Conservation (phyloP, 371 early-diverging fungal genomes). For the Mucor lusitanicus region DNA sequence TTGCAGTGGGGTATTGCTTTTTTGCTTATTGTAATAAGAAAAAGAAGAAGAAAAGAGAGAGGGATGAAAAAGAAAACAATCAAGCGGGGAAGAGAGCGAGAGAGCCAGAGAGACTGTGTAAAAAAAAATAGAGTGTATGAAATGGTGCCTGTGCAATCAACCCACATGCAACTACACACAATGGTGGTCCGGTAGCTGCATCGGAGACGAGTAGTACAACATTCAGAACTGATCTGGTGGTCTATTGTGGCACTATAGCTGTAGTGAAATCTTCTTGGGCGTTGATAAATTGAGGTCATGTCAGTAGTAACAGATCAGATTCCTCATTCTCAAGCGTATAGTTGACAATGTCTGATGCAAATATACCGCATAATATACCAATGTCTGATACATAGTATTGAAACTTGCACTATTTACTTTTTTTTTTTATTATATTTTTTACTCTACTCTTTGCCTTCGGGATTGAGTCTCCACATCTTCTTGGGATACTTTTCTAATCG, state of each 20-base stretch:
- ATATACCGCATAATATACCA: no score
- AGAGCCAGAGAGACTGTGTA: no score
- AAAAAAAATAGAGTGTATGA: neutral
- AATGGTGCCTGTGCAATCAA: neutral
- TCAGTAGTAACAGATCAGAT: neutral
- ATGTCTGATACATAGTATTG: neutral
- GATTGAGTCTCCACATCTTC: constrained; percentile 39
- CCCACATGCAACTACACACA: neutral
- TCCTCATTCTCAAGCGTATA: neutral
- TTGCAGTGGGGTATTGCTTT: neutral
- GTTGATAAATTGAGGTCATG: neutral
- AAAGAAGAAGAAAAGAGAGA: constrained; percentile 3
- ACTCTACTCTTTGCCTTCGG: constrained; percentile 4
- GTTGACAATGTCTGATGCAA: no score
- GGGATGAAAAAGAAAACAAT: constrained; percentile 6
- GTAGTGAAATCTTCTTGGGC: no score
- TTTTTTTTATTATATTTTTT: neutral
- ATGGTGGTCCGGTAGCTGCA: neutral
- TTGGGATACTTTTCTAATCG: constrained; percentile 65
- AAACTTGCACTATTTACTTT: neutral
- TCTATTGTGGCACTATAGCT: no score
- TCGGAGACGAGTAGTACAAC: neutral
- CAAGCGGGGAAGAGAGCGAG: neutral
- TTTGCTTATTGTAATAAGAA: neutral
- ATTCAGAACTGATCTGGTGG: neutral